Conservation (phyloP, 2,329 filamentous ascomycete genomes). For the Exophiala dermatitidis region DNA sequence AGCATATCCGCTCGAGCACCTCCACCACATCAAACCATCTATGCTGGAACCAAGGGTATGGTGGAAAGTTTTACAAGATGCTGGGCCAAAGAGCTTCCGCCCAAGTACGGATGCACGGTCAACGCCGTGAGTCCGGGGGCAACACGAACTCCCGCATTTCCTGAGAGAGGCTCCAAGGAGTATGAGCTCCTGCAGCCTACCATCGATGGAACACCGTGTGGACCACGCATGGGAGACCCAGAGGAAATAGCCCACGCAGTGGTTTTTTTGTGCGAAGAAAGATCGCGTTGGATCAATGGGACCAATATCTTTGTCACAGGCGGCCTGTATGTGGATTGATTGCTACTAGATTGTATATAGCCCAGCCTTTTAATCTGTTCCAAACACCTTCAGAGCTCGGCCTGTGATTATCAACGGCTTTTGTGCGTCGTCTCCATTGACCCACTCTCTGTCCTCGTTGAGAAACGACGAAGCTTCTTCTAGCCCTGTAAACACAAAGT, state of each 20-base stretch:
- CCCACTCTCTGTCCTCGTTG: background rate
- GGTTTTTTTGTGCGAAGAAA: slow-evolving; percentile 40
- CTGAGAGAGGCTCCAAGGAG: slow-evolving; percentile 34
- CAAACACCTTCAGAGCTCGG: background rate
- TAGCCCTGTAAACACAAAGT: background rate
- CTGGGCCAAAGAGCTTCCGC: slow-evolving; percentile 26
- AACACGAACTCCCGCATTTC: slow-evolving; percentile 29
- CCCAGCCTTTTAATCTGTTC: background rate
- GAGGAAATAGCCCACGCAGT: slow-evolving; percentile 45
- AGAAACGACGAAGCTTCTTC: slow-evolving; percentile 1
- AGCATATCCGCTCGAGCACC: slow-evolving; percentile 38
- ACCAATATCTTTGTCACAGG: slow-evolving; percentile 33
- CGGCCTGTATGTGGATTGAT: slow-evolving; percentile 27
- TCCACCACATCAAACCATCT: slow-evolving; percentile 31
- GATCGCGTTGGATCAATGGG: slow-evolving; percentile 46
- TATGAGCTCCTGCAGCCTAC: slow-evolving; percentile 40
- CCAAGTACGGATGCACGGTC: slow-evolving; percentile 30
- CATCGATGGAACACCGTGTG: slow-evolving; percentile 42
- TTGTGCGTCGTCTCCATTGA: background rate
- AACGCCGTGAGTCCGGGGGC: slow-evolving; percentile 31
- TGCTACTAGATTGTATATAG: too few species aligned
- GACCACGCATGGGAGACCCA: slow-evolving; percentile 37
- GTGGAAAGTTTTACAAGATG: slow-evolving; percentile 35
- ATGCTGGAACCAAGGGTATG: slow-evolving; percentile 37
- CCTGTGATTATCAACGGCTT: slow-evolving; percentile 1